Evolutionary conservation across 805 yeast species (phyloP), one percentile per base, ranked within the genome.

Genomic region (Blastobotrys americana): DNA sequence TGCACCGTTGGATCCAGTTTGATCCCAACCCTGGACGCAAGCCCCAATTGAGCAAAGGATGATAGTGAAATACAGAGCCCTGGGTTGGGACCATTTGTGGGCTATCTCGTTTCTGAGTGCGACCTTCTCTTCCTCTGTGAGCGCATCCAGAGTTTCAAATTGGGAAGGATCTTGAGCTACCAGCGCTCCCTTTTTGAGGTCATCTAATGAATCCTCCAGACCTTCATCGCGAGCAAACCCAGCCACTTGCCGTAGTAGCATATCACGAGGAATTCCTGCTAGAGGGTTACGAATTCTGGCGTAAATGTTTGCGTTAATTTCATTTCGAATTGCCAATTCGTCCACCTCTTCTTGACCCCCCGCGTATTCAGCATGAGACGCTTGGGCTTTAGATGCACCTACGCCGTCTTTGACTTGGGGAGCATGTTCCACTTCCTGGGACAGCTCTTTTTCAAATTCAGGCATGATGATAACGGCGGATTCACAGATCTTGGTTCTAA

Each of bases 11-110:
- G 78, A 67, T 6, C 79, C 84, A 9, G 83, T 72, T 59, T 80
- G 83, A 60, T 80, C 86, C 83, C 78, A 78, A 42, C 86, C 86
- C 57, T 78, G 82, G 3, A 81, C 78, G 5, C 83, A 81, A 9
- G 77, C 76, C 37, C 82, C 78, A 66, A 79, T 66, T 2, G 84
- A 78, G 35, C 82, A 77, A 51, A 77, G 62, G 5, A 78, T 72
- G 59, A 78, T 73, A 16, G 74, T 72, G 60, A 66, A 50, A 55
- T 73, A 67, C 58, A 69, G 60, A 13, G 63, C 36, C 16, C 40
- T 35, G 9, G 66, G 64, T 35, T 66, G 82, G 20, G 55, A 49
- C 63, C 80, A 64, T 19, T 76, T 70, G 33, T 74, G 74, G 5
- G 61, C 47, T 45, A 62, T 63, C 51, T 78, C 84, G 33, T 65